A percentile compares a stretch with the other conserved stretches of the same genome.
Evolutionary conservation across 345 rosid species (phyloP).

Genomic region (Mangifera indica): DNA sequence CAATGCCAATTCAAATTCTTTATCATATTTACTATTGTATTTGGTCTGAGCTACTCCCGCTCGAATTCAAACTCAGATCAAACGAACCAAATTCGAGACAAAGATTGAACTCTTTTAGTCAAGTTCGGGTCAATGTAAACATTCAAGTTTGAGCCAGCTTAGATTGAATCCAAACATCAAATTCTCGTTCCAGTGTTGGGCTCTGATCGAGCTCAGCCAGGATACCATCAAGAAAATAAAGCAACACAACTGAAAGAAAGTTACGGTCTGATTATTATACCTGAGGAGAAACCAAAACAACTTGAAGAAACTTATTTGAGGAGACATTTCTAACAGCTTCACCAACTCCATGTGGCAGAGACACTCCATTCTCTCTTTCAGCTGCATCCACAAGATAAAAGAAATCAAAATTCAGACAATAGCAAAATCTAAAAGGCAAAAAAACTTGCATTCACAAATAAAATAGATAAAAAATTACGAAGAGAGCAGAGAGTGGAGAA

Average conservation of each 20-base stretch:
- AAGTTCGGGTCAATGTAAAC: too few species aligned
- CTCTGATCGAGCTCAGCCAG: too few species aligned
- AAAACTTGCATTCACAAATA: not conserved
- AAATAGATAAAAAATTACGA: conserved; percentile 22
- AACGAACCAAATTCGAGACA: too few species aligned
- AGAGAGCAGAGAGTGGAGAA: conserved; percentile 38
- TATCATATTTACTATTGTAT: not conserved
- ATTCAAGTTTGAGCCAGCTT: too few species aligned
- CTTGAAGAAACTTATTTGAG: conserved; percentile 65
- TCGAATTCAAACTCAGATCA: too few species aligned
- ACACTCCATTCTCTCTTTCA: conserved; percentile 39
- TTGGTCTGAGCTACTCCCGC: too few species aligned
- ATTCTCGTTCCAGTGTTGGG: too few species aligned
- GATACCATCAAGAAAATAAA: too few species aligned
- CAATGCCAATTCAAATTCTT: not conserved
- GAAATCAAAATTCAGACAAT: not conserved
- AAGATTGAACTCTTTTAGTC: too few species aligned
- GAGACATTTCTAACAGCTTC: conserved; percentile 38
- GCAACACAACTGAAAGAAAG: not conserved
- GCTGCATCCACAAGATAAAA: conserved; percentile 30
- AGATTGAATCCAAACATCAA: too few species aligned
- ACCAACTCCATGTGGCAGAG: conserved; percentile 47
- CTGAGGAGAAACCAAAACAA: conserved; percentile 95
- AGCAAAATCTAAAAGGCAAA: not conserved
- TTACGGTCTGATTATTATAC: conserved; percentile 25